Conservation (phyloP, 805 yeast genomes). For the Saccharomyces jurei region DNA sequence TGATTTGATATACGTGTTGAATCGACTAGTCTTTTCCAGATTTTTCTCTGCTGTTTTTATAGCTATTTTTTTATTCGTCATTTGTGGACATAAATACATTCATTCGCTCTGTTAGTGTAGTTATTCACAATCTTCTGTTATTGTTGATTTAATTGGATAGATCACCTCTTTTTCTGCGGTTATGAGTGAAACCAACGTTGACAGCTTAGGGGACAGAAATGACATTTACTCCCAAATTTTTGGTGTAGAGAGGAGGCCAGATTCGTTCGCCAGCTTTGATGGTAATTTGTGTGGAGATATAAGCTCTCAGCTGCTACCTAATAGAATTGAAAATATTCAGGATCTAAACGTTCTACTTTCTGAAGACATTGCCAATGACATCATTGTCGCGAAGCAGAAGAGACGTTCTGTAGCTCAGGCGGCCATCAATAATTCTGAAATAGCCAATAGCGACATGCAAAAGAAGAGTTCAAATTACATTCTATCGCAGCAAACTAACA, state of each 20-base stretch:
- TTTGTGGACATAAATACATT: background rate
- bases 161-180: background rate
- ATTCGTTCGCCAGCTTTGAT: conserved; percentile 4
- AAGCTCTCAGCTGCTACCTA: conserved; percentile 7
- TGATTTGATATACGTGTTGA: background rate
- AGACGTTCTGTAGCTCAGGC: background rate
- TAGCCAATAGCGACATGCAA: background rate
- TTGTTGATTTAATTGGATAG: background rate
- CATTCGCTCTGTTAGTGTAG: background rate
- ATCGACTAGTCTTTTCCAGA: background rate
- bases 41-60: background rate
- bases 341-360: conserved; percentile 14
- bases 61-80: background rate
- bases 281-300: background rate
- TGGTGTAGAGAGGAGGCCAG: conserved; percentile 22
- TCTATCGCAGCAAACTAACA: conserved; percentile 16
- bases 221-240: conserved; percentile 22
- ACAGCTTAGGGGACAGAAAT: conserved; percentile 9
- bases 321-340: conserved; percentile 19
- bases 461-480: conserved; percentile 9
- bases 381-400: conserved; percentile 1
- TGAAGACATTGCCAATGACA: conserved; percentile 17
- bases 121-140: background rate
- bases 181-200: background rate
- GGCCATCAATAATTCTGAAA: background rate